Conservation (phyloP, 208 protist genomes). For the Trypanosoma caninum region DNA sequence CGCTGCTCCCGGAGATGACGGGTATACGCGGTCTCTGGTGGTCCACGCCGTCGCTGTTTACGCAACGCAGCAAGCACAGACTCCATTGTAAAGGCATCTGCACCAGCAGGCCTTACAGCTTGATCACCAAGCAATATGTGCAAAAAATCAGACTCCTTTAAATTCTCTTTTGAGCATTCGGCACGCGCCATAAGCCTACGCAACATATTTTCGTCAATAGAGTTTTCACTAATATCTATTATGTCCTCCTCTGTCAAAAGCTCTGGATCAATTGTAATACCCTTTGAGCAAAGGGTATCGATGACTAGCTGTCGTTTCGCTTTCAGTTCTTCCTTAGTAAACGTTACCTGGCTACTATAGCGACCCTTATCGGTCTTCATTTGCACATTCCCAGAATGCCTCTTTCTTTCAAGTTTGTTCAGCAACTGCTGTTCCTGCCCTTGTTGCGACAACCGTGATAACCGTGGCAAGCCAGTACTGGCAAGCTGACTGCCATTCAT, state of each 20-base stretch:
- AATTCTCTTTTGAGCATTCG: slow-evolving; percentile 6
- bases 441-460: no score
- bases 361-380: no score
- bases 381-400: no score
- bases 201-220: slow-evolving; percentile 34
- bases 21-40: slow-evolving; percentile 35
- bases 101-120: slow-evolving; percentile 23
- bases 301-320: slow-evolving; percentile 49
- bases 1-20: slow-evolving; percentile 53
- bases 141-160: slow-evolving; percentile 16
- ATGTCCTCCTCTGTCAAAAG: slow-evolving; percentile 30
- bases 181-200: slow-evolving; percentile 47
- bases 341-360: no score
- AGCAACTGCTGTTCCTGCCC: no score
- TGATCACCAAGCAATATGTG: slow-evolving; percentile 33
- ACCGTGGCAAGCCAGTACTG: no score
- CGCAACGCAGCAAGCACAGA: slow-evolving; percentile 54
- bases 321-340: slow-evolving; percentile 29
- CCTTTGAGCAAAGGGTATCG: slow-evolving; percentile 32
- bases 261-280: slow-evolving; percentile 34
- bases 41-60: background rate
- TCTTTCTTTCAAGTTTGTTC: no score
- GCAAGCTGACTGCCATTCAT: no score
- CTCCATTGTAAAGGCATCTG: slow-evolving; percentile 16
- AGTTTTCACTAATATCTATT: slow-evolving; percentile 21